Evolutionary conservation across 768 basidiomycete genomes (phyloP).

Genomic region (Leccinum longicurvipes): DNA sequence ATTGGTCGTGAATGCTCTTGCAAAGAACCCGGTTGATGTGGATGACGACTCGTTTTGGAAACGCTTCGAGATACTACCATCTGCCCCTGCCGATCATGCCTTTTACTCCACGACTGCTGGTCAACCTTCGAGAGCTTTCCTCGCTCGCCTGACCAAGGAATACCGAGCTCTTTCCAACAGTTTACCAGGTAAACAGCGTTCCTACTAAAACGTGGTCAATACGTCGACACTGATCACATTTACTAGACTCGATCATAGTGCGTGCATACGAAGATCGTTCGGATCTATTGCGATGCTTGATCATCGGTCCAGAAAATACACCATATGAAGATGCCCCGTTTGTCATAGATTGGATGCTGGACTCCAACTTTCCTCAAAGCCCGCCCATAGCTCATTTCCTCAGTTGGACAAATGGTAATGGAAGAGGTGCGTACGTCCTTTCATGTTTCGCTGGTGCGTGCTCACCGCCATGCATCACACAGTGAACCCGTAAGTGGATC

Average conservation of each 20-base stretch:
- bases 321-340: constrained; percentile 96
- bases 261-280: constrained; percentile 87
- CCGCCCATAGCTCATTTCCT: constrained; percentile 88
- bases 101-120: constrained; percentile 61
- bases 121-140: constrained; percentile 70
- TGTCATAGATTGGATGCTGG: constrained; percentile 91
- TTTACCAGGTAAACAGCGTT: constrained; percentile 65
- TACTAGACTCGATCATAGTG: constrained; percentile 78
- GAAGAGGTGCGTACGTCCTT: constrained; percentile 42
- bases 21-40: constrained; percentile 27
- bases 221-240: constrained; percentile 5
- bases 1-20: constrained; percentile 22
- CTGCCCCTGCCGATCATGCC: constrained; percentile 79
- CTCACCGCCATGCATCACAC: neutral
- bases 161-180: constrained; percentile 76
- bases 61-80: constrained; percentile 75
- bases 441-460: neutral
- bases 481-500: constrained; percentile 70
- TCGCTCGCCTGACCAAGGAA: constrained; percentile 75
- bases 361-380: constrained; percentile 76
- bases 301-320: constrained; percentile 90
- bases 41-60: constrained; percentile 58
- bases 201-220: neutral
- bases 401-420: constrained; percentile 94
- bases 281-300: constrained; percentile 83